Evolutionary conservation across 2,329 filamentous ascomycete genomes (phyloP), one percentile per base, ranked within the genome.

Genomic region (Microcera coccophila): DNA sequence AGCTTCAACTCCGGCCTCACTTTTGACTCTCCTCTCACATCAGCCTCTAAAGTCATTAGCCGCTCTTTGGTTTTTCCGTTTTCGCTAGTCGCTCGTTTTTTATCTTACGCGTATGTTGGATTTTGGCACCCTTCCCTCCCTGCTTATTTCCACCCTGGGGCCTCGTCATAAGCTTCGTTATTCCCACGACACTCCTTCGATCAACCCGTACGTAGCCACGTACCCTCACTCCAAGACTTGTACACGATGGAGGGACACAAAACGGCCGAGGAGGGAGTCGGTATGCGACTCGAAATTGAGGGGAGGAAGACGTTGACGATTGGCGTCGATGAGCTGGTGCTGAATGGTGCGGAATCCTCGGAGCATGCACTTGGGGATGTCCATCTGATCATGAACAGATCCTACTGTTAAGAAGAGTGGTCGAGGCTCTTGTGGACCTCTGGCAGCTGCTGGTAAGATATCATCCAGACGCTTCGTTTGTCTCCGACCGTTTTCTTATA

Each of bases 261-360:
- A 29, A 40, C 44, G 36, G 52, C 55, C 48, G 56, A 61, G 8
- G 53, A 47, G 3, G 47, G 45, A 10, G 44, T 56, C 40, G 62
- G 57, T 34, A 52, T 57, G 54, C 54, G 50, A 29, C 53, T 66
- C n/a, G 38, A 47, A 7, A 49, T 69, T 19, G 59, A 58, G 36
- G 60, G 48, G 34, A 58, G 59, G 43, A 61, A 55, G 47, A 59
- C 58, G 32, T 47, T 69, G 45, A 63, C 56, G 10, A 60, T 65
- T 43, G 56, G 58, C 20, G 50, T 52, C 5, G 55, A 60, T 29
- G 53, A 59, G 9, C 54, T 70, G 29, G 49, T 62, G 29, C 41
- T 69, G 17, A 49, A 59, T 42, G 67, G 68, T 70, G 60, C 44
- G 62, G 47, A 47, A 47, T 20, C 41, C 33, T 39, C 42, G 46